These are phyloP conservation scores for Haplosporangium sp. DNA, from an alignment of 371 early-diverging fungal species.

Conservation along the genomic window DNA sequence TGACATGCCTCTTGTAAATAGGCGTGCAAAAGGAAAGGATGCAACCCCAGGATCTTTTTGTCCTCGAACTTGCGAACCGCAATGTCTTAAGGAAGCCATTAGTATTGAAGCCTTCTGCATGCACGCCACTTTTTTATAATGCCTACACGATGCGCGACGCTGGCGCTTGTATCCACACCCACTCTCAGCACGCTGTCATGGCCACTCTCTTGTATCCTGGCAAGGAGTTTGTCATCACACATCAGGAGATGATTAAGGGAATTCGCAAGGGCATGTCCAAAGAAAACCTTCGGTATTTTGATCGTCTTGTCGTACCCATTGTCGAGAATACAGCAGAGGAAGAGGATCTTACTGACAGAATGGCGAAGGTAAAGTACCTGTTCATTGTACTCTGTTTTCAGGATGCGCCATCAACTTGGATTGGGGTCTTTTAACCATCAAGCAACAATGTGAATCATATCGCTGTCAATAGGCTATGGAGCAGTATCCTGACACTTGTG, in stretches of 20 bases:
- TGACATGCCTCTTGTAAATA: constrained; percentile 10
- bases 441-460: neutral
- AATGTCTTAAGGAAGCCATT: constrained; percentile 78
- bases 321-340: constrained; percentile 97
- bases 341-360: constrained; percentile 90
- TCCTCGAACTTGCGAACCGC: constrained; percentile 74
- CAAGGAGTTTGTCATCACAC: constrained; percentile 83
- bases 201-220: constrained; percentile 85
- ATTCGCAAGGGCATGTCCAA: constrained; percentile 83
- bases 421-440: neutral
- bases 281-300: constrained; percentile 77
- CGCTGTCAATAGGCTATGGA: constrained; percentile 77
- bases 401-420: neutral
- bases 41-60: constrained; percentile 85
- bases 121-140: constrained; percentile 96
- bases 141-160: constrained; percentile 90
- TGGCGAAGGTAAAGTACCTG: constrained; percentile 75
- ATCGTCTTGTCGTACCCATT: constrained; percentile 93
- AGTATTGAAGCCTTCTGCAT: constrained; percentile 83
- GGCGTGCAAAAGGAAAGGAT: constrained; percentile 98
- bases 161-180: constrained; percentile 97
- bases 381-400: neutral
- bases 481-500: constrained; percentile 92
- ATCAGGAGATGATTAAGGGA: constrained; percentile 99
- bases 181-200: constrained; percentile 96